Evolutionary conservation across 805 yeast species (phyloP), one percentile per base, ranked within the genome.

Genomic region (Cyberlindnera veronae): DNA sequence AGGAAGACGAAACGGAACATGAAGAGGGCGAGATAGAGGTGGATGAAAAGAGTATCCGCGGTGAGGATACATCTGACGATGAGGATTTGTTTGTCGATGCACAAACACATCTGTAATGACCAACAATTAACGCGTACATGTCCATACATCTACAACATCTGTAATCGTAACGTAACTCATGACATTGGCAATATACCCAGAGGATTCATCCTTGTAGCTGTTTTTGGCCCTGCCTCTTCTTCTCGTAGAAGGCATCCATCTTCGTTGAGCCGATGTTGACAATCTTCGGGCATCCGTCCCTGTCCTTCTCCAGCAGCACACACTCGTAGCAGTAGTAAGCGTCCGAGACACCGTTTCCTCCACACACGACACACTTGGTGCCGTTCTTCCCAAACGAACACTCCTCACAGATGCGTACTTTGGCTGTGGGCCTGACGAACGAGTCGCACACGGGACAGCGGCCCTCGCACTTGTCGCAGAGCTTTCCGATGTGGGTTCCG

Each of bases 231-330:
- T 49, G 54, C 34, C 66, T 69, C 56, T 72, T 74, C 60, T 71
- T 72, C 48, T 81, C 84, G 51, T 72, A 81, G 51, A 76, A 76
- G 61, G 71, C 66, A 50, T 84, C 95, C 5, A 80, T 69, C 54
- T 78, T 74, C 38, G 79, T 75, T n/a, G 87, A 76, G 8, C 97
- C 96, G 34, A 88, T 67, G 55, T 88, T 90, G 14, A 83, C 60
- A 38, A 90, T 77, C 51, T 81, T 74, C 1, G 97, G 97, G 65
- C 98, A 90, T 1, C 98, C 98, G 59, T 90, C 96, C 32, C 95
- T 67, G 56, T 85, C 87, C 54, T 78, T 79, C 56, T 89, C 97
- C 29, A 76, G 55, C 35, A 76, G 57, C 5, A 88, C 90, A 61
- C 98, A 90, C 57, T 88, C 95, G 48, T 76, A 71, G 56, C 98